A percentile compares a stretch with the other conserved stretches of the same genome.
Evolutionary conservation across 768 basidiomycete genomes (phyloP).

Genomic region (Suillus subluteus): DNA sequence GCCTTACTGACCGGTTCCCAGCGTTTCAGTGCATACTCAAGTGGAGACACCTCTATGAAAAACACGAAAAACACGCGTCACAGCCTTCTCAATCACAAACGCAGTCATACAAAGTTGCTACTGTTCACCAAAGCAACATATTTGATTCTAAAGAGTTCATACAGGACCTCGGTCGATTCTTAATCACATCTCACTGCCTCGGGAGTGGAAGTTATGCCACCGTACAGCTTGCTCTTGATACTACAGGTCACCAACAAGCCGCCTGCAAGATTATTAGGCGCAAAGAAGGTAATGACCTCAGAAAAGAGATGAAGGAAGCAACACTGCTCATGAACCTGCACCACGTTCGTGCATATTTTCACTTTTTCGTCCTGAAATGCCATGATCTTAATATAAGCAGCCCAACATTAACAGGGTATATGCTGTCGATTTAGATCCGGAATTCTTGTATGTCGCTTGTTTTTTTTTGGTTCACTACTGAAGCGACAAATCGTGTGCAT

Average conservation of each 20-base stretch:
- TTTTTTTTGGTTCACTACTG: not conserved
- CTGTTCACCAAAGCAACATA: not conserved
- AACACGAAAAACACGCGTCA: constrained; percentile 48
- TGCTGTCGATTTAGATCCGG: constrained; percentile 63
- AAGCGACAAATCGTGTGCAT: constrained; percentile 1
- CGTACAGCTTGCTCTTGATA: constrained; percentile 78
- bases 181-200: constrained; percentile 78
- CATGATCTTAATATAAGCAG: constrained; percentile 38
- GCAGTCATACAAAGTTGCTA: constrained; percentile 54
- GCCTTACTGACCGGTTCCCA: constrained; percentile 28
- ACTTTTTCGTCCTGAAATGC: constrained; percentile 5
- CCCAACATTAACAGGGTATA: constrained; percentile 83
- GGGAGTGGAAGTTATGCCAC: constrained; percentile 84
- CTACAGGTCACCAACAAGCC: constrained; percentile 65
- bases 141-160: constrained; percentile 6
- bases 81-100: constrained; percentile 64
- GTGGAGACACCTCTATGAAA: constrained; percentile 55
- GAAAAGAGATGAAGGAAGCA: constrained; percentile 77
- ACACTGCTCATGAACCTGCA: constrained; percentile 69
- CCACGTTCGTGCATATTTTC: constrained; percentile 52
- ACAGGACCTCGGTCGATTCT: constrained; percentile 67
- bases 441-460: constrained; percentile 53
- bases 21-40: constrained; percentile 70
- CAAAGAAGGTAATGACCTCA: constrained; percentile 43
- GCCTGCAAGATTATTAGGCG: constrained; percentile 84